Percentiles rank a stretch among this genome's conserved stretches.
Evolutionary conservation across 768 basidiomycete genomes (phyloP).

Genomic region (Suillus cothurnatus): DNA sequence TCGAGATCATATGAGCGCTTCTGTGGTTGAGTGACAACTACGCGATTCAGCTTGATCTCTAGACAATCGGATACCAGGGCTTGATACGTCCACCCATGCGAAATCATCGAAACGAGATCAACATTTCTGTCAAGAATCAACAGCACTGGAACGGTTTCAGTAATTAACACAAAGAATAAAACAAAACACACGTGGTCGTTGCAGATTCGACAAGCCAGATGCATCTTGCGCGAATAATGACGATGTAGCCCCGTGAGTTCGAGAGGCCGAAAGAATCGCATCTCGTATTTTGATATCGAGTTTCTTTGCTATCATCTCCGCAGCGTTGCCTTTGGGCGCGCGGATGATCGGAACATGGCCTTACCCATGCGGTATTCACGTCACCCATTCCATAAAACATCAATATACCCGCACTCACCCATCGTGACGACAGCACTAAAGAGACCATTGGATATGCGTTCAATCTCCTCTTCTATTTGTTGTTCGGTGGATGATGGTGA

Average conservation of each 20-base stretch:
- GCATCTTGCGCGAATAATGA: slow-evolving; percentile 81
- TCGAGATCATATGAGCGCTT: slow-evolving; percentile 92
- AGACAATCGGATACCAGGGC: slow-evolving; percentile 97
- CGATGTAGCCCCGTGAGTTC: slow-evolving; percentile 53
- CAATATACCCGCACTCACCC: slow-evolving; percentile 49
- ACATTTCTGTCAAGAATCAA: slow-evolving; percentile 94
- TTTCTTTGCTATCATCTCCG: slow-evolving; percentile 98
- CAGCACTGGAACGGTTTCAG: slow-evolving; percentile 59
- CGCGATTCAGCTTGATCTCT: slow-evolving; percentile 94
- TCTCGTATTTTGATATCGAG: slow-evolving; percentile 92
- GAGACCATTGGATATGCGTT: slow-evolving; percentile 85
- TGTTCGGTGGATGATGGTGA: slow-evolving; percentile 88
- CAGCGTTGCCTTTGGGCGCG: slow-evolving; percentile 93
- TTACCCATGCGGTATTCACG: slow-evolving; percentile 29
- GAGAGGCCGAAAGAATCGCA: slow-evolving; percentile 69
- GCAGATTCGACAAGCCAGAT: slow-evolving; percentile 81
- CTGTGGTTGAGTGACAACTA: slow-evolving; percentile 77
- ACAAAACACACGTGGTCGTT: slow-evolving; percentile 71
- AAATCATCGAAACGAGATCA: slow-evolving; percentile 90
- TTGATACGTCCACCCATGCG: slow-evolving; percentile 99
- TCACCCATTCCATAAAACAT: not conserved
- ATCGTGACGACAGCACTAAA: slow-evolving; percentile 90
- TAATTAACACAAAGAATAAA: slow-evolving; percentile 4
- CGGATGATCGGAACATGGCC: slow-evolving; percentile 95
- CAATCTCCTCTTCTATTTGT: slow-evolving; percentile 91